Conservation (phyloP, 805 yeast species). For the Nakazawaea sp. region DNA sequence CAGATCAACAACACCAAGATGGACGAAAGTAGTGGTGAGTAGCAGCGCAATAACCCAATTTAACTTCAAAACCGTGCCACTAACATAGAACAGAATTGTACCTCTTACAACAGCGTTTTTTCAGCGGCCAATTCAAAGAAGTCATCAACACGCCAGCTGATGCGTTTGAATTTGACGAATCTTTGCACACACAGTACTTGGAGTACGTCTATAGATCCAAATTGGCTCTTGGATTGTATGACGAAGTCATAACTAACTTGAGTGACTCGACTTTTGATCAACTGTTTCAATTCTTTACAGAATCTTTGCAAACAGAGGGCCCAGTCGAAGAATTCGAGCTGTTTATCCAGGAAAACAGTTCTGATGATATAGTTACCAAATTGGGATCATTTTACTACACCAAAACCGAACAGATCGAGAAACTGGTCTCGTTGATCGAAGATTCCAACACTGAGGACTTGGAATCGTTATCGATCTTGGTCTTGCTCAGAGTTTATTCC, state of each 20-base stretch:
- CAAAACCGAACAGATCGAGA: slow-evolving; percentile 31
- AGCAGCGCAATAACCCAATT: no score
- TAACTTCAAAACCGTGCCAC: background rate
- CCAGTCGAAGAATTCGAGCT: slow-evolving; percentile 4
- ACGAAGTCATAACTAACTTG: slow-evolving; percentile 8
- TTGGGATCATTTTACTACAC: slow-evolving; percentile 34
- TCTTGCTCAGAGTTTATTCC: slow-evolving; percentile 32
- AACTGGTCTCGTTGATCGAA: slow-evolving; percentile 32
- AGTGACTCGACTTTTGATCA: background rate
- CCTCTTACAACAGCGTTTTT: slow-evolving; percentile 51
- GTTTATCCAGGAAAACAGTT: slow-evolving; percentile 8
- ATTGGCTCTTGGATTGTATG: slow-evolving; percentile 6
- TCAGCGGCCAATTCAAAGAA: slow-evolving; percentile 47
- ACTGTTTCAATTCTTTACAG: slow-evolving; percentile 1
- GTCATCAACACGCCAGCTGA: slow-evolving; percentile 31
- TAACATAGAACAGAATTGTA: slow-evolving; percentile 34
- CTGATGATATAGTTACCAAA: slow-evolving; percentile 27
- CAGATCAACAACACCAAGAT: slow-evolving; percentile 2
- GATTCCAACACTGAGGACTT: slow-evolving; percentile 24
- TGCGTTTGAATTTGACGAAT: slow-evolving; percentile 28
- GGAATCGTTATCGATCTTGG: slow-evolving; percentile 30
- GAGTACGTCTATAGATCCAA: slow-evolving; percentile 15
- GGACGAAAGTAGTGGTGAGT: slow-evolving; percentile 19
- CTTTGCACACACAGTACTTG: slow-evolving; percentile 16
- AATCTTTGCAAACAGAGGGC: background rate